Evolutionary conservation across 345 rosid species (phyloP).

Genomic region (Reutealis trisperma): DNA sequence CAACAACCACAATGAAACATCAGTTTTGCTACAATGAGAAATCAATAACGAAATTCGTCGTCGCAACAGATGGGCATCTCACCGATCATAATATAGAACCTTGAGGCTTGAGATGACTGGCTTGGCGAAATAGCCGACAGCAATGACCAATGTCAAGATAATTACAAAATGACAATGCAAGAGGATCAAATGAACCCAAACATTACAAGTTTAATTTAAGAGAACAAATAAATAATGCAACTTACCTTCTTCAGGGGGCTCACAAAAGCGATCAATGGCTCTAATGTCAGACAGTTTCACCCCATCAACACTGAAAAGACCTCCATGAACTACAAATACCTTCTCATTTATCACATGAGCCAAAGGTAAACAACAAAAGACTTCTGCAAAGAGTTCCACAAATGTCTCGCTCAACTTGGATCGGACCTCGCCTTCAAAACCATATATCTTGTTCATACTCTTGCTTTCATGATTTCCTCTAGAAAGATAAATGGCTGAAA

Average conservation of each 20-base stretch:
- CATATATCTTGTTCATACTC: slow-evolving; percentile 99
- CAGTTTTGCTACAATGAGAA: not conserved
- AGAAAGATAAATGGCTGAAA: slow-evolving; percentile 85
- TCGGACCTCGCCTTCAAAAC: slow-evolving; percentile 97
- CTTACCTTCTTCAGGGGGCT: slow-evolving; percentile 98
- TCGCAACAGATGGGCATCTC: not conserved
- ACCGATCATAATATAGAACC: not conserved
- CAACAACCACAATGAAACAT: not conserved
- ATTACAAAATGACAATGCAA: not conserved
- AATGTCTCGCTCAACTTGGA: slow-evolving; percentile 90
- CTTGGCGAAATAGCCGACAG: not conserved
- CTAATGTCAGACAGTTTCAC: slow-evolving; percentile 87
- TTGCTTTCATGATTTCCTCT: slow-evolving; percentile 99
- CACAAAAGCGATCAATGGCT: slow-evolving; percentile 89
- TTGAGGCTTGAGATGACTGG: slow-evolving; percentile 1
- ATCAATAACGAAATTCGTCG: not conserved
- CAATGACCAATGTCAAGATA: not conserved
- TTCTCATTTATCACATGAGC: slow-evolving; percentile 84
- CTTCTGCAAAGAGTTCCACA: slow-evolving; percentile 95
- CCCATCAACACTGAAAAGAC: slow-evolving; percentile 95
- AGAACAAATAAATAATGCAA: not conserved
- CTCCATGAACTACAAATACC: slow-evolving; percentile 94
- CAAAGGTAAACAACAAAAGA: slow-evolving; percentile 91
- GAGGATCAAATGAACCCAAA: not conserved
- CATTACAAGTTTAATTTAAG: not conserved